These are phyloP conservation scores for Boletus sp. DNA, from an alignment of 1,284 basidiomycete species.

Conservation along the genomic window DNA sequence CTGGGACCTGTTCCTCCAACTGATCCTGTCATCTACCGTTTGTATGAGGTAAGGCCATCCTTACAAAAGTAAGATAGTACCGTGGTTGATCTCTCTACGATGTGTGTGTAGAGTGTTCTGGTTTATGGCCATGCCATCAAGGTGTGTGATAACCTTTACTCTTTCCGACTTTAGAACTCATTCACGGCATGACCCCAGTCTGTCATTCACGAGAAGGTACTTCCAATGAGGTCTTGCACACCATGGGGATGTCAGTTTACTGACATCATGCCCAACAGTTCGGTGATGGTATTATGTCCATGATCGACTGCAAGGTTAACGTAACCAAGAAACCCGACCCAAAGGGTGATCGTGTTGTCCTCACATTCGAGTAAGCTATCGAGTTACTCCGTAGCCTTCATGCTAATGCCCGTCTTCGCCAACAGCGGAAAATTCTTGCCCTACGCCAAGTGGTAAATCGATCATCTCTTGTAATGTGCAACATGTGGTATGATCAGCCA, in stretches of 20 bases:
- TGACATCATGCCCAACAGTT: slow-evolving; percentile 48
- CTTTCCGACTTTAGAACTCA: background rate
- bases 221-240: background rate
- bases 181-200: slow-evolving; percentile 43
- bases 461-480: background rate
- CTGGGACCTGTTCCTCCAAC: slow-evolving; percentile 66
- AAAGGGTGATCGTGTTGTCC: slow-evolving; percentile 78
- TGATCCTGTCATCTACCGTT: slow-evolving; percentile 81
- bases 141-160: slow-evolving; percentile 35
- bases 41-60: slow-evolving; percentile 68
- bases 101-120: slow-evolving; percentile 53
- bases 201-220: slow-evolving; percentile 83
- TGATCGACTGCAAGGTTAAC: slow-evolving; percentile 80
- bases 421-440: slow-evolving; percentile 71
- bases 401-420: slow-evolving; percentile 5
- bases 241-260: background rate
- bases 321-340: slow-evolving; percentile 76
- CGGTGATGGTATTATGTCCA: slow-evolving; percentile 89
- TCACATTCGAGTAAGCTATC: slow-evolving; percentile 76
- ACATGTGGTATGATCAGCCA: background rate
- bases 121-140: slow-evolving; percentile 84
- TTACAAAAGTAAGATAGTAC: background rate
- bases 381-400: background rate
- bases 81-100: background rate
- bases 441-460: slow-evolving; percentile 60